These are phyloP conservation scores for Erigeron canadensis DNA, from an alignment of 129 eudicot species.

Conservation along the genomic window DNA sequence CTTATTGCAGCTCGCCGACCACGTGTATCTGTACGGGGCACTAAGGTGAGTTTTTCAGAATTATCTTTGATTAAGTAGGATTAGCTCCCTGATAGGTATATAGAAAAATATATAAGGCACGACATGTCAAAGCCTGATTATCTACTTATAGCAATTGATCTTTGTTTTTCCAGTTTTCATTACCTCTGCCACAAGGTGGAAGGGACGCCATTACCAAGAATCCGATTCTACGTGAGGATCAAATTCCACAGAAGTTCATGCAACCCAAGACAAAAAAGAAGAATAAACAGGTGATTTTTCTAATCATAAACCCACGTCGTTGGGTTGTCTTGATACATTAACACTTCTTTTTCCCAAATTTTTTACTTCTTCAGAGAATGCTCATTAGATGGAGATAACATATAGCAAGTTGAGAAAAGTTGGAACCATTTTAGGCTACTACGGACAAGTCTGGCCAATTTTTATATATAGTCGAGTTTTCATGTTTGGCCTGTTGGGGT, in stretches of 20 bases:
- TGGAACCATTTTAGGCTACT: neutral
- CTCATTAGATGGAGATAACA: neutral
- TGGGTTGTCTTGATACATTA: neutral
- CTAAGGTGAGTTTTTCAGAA: conserved; percentile 48
- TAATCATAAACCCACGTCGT: neutral
- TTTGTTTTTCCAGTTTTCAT: conserved; percentile 59
- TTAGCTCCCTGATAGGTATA: neutral
- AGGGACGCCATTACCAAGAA: conserved; percentile 84
- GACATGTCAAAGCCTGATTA: neutral
- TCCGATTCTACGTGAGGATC: conserved; percentile 92
- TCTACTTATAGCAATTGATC: neutral
- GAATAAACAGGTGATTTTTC: conserved; percentile 53
- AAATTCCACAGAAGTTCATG: conserved; percentile 65
- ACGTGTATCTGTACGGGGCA: conserved; percentile 83
- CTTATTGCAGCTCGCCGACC: conserved; percentile 71
- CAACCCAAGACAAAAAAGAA: conserved; percentile 85
- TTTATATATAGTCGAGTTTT: neutral
- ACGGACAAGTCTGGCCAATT: neutral
- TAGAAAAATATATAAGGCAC: neutral
- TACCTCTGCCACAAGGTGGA: conserved; percentile 95
- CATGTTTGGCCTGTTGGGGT: neutral
- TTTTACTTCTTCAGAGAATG: neutral
- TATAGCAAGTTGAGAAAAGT: neutral
- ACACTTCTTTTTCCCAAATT: neutral
- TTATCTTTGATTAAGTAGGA: neutral